Conservation (phyloP, 495 filamentous ascomycete species). For the Baudoinia panamericana region DNA sequence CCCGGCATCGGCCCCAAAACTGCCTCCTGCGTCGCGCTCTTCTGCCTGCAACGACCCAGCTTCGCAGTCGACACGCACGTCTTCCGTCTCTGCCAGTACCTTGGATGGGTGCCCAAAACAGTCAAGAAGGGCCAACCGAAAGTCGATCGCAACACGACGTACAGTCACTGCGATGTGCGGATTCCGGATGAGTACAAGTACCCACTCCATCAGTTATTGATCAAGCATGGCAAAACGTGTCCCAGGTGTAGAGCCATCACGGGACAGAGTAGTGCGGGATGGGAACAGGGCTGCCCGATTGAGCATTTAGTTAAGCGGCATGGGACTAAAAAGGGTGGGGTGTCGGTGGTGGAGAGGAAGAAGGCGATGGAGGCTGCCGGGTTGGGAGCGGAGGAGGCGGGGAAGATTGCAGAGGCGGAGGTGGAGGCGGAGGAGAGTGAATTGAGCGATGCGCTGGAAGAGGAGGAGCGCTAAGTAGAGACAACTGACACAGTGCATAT, state of each 20-base stretch:
- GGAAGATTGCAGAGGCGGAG: conserved; percentile 11
- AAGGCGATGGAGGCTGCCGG: conserved; percentile 18
- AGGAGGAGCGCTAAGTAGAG: no score
- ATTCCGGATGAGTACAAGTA: conserved; percentile 85
- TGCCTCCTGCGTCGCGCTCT: conserved; percentile 56
- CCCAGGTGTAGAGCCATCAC: conserved; percentile 54
- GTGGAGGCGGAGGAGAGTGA: conserved; percentile 16
- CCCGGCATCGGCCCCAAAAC: conserved; percentile 89
- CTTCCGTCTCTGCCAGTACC: conserved; percentile 62
- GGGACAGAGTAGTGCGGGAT: conserved; percentile 26
- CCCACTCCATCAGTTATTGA: conserved; percentile 72
- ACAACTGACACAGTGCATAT: no score
- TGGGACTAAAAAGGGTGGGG: conserved; percentile 27
- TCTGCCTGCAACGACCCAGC: conserved; percentile 35
- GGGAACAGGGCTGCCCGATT: conserved; percentile 33
- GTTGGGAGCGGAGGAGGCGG: conserved; percentile 13
- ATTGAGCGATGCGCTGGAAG: conserved; percentile 21
- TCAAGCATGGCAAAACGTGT: conserved; percentile 74
- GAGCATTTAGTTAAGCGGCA: conserved; percentile 32
- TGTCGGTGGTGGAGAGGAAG: conserved; percentile 16
- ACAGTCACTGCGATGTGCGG: conserved; percentile 64
- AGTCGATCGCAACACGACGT: conserved; percentile 55
- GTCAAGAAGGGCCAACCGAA: conserved; percentile 33
- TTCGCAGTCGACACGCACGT: conserved; percentile 38
- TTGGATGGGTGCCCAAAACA: conserved; percentile 59